Evolutionary conservation across 1,284 basidiomycete species (phyloP).

Genomic region (Rhodotorula mucilaginosa): DNA sequence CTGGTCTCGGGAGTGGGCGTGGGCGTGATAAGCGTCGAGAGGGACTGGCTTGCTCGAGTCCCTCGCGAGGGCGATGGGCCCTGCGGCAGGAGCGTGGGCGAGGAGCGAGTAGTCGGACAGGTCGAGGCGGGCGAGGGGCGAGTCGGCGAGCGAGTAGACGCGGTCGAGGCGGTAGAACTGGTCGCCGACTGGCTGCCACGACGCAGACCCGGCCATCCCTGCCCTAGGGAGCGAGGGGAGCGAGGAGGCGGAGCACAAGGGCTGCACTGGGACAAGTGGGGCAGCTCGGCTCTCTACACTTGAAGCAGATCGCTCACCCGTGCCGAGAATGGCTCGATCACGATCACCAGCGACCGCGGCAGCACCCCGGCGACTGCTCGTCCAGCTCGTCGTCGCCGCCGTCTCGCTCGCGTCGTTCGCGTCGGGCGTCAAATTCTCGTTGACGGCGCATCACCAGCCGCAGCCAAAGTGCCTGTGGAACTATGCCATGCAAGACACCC

Average conservation of each 20-base stretch:
- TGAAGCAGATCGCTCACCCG: no score
- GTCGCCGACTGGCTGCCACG: slow-evolving; percentile 30
- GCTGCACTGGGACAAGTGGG: no score
- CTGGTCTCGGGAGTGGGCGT: slow-evolving; percentile 21
- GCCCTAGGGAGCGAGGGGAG: no score
- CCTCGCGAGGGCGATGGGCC: slow-evolving; percentile 84
- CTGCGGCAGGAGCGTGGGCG: slow-evolving; percentile 71
- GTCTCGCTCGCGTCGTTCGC: not conserved
- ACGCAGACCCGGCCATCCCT: slow-evolving; percentile 4
- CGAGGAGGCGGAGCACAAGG: no score
- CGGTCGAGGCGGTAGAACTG: slow-evolving; percentile 62
- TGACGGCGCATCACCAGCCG: slow-evolving; percentile 68
- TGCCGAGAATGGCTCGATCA: no score
- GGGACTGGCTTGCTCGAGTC: slow-evolving; percentile 78
- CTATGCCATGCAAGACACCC: slow-evolving; percentile 74
- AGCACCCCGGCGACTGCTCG: not conserved
- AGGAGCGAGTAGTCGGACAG: slow-evolving; percentile 77
- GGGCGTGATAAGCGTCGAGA: slow-evolving; percentile 47
- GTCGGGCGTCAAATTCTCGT: slow-evolving; percentile 75
- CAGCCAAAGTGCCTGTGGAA: slow-evolving; percentile 88
- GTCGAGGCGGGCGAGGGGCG: slow-evolving; percentile 70
- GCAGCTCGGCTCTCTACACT: no score
- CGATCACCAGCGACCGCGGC: not conserved
- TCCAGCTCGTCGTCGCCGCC: not conserved
- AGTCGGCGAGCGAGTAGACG: slow-evolving; percentile 65